phyloP scores from a whole-genome alignment of 208 protist genomes.

The Dictyostelium gargantuum region DNA sequence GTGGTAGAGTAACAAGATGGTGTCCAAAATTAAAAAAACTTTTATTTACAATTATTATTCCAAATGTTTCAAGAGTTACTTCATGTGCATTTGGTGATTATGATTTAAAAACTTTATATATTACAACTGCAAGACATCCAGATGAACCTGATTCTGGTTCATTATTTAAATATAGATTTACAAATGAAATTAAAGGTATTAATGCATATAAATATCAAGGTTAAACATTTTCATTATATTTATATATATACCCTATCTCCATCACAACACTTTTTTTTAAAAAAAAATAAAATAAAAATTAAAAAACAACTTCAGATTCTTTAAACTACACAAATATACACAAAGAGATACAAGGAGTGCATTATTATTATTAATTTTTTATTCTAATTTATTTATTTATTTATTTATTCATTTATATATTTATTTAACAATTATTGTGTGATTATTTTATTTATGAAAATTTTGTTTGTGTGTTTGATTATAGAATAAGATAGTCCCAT shows the following conservation, averaged over 20 bases:
- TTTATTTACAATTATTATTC: not conserved
- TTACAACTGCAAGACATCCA: slow-evolving; percentile 1
- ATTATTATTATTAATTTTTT: too few species aligned
- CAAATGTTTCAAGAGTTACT: slow-evolving; percentile 7
- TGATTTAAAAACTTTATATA: slow-evolving; percentile 1
- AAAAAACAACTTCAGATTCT: too few species aligned
- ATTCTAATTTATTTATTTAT: too few species aligned
- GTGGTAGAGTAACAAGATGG: slow-evolving; percentile 48
- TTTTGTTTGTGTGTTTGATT: too few species aligned
- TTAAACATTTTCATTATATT: too few species aligned
- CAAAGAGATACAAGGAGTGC: too few species aligned
- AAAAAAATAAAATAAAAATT: not conserved
- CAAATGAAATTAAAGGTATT: slow-evolving; percentile 5
- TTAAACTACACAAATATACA: too few species aligned
- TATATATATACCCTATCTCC: too few species aligned
- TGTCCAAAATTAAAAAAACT: not conserved
- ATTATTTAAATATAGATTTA: not conserved
- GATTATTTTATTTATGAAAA: too few species aligned
- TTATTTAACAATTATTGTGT: too few species aligned
- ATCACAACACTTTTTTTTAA: not conserved
- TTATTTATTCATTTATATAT: too few species aligned
- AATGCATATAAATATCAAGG: not conserved
- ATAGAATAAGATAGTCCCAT: too few species aligned
- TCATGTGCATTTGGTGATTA: slow-evolving; percentile 3
- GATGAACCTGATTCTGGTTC: not conserved